Percentiles rank a stretch among this genome's conserved stretches.
Evolutionary conservation across 306 rosid genomes (phyloP).

Genomic region (Bauhinia variegata): DNA sequence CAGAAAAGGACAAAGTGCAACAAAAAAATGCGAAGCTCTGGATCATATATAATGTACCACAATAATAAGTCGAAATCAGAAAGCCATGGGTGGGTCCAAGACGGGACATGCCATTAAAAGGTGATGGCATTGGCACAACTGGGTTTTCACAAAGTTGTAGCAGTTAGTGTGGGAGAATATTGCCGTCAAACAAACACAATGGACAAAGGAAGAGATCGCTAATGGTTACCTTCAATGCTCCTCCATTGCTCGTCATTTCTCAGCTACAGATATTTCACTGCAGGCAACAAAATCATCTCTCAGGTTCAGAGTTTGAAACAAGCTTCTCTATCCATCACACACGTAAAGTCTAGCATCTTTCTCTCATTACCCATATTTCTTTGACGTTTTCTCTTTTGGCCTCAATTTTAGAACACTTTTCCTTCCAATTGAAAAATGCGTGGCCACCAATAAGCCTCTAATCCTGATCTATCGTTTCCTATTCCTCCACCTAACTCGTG

Average conservation of each 20-base stretch:
- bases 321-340: not conserved
- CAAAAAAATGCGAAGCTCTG: not conserved
- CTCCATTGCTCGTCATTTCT: not conserved
- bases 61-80: no score
- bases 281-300: no score
- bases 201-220: slow-evolving; percentile 1
- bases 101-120: no score
- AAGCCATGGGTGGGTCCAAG: no score
- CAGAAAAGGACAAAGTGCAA: not conserved
- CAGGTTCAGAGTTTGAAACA: not conserved
- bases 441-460: not conserved
- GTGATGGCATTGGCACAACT: no score
- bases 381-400: slow-evolving; percentile 19
- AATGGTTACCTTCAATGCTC: slow-evolving; percentile 3
- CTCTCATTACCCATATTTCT: not conserved
- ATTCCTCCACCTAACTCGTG: no score
- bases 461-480: not conserved
- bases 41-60: not conserved
- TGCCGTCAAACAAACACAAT: slow-evolving; percentile 14
- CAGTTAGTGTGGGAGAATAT: not conserved
- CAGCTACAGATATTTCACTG: not conserved
- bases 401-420: not conserved
- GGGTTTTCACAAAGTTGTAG: not conserved
- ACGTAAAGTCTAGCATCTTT: slow-evolving; percentile 15
- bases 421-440: not conserved